These are phyloP conservation scores for Miamiensis avidus DNA, from an alignment of 169 alveolate genomes.

Conservation along the genomic window DNA sequence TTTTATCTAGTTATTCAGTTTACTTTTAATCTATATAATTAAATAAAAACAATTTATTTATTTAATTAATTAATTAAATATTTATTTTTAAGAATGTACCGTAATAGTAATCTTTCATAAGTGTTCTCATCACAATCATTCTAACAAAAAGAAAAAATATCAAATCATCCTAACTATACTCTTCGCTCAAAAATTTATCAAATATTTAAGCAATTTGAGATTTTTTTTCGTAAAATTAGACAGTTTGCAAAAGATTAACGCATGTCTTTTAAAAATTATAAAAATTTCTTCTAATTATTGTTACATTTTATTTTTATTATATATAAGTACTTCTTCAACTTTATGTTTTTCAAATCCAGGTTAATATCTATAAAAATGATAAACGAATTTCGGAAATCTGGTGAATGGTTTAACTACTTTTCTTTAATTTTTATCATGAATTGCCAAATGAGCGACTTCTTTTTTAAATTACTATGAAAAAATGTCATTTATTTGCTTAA, in stretches of 20 bases:
- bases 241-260: neutral
- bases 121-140: neutral
- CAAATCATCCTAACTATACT: neutral
- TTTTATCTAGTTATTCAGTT: neutral
- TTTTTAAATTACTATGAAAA: neutral
- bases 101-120: neutral
- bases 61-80: too few species aligned
- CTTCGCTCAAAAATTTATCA: neutral
- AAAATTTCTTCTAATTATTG: too few species aligned
- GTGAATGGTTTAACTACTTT: neutral
- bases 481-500: neutral
- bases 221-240: neutral
- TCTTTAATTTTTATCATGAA: too few species aligned
- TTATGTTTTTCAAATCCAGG: neutral
- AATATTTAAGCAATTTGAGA: neutral
- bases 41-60: neutral
- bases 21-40: too few species aligned
- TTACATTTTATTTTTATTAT: too few species aligned
- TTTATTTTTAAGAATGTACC: neutral
- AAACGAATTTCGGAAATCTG: neutral
- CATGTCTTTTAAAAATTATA: neutral
- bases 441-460: neutral
- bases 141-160: neutral
- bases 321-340: neutral
- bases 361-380: too few species aligned